phyloP scores from a whole-genome alignment of 2,329 filamentous ascomycete genomes.

The Neofusicoccum ribis region DNA sequence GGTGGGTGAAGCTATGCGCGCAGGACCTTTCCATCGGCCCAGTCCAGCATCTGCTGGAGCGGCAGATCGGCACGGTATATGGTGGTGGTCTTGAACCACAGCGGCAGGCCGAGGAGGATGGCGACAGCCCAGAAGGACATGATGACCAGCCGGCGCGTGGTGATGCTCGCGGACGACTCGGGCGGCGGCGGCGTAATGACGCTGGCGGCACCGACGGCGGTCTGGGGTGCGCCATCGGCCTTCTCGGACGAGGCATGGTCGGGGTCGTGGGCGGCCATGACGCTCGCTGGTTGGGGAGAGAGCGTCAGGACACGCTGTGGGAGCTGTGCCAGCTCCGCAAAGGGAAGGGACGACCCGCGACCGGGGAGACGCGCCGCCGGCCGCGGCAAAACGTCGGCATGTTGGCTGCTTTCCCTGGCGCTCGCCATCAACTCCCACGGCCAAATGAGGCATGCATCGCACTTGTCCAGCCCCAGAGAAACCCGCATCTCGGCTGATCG shows the following conservation, averaged over 20 bases:
- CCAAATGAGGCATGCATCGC: background rate
- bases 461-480: no score
- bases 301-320: conserved; percentile 1
- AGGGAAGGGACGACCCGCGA: background rate
- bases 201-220: background rate
- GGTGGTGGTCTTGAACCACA: conserved; percentile 95
- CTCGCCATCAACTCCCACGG: no score
- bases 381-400: background rate
- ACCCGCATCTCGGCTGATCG: no score
- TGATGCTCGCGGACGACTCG: conserved; percentile 69
- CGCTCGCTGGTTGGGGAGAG: background rate
- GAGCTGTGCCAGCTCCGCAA: background rate
- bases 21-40: conserved; percentile 82
- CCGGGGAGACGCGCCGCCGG: background rate
- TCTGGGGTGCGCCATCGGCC: background rate
- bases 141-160: conserved; percentile 72
- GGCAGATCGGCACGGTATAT: conserved; percentile 87
- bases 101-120: conserved; percentile 77
- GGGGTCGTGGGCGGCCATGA: conserved; percentile 2
- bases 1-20: background rate
- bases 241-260: background rate
- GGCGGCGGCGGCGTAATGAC: conserved; percentile 61
- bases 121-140: conserved; percentile 90
- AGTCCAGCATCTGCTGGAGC: conserved; percentile 80
- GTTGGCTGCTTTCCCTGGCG: no score